Evolutionary conservation across 352 stramenopile species (phyloP), one percentile per base, ranked within the genome.

Genomic region (Pythium monospermum): DNA sequence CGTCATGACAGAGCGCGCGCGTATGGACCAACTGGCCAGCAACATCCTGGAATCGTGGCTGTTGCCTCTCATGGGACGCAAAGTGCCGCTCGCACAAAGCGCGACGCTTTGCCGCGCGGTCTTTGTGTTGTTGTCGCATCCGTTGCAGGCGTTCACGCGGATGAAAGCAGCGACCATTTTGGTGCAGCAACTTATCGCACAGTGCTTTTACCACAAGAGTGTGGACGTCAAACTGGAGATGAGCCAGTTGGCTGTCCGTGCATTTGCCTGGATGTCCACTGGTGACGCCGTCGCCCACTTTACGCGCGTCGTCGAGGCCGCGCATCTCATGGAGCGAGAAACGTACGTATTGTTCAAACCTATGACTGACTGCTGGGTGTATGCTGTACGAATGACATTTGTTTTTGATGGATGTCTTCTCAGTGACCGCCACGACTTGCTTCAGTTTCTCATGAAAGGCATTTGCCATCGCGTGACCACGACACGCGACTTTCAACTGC

Each of bases 81-180:
- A 73, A 32, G 64, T 80, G 2, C 75, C 82, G 11, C 50, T 92
- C 11, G 58, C 60, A 2, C 80, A 91, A 33, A 60, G 58, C 19
- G 74, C 60, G 0, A 59, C 50, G 4, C 58, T 91, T 39, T 88
- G 75, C 26, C 76, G 78, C 0, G 76, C 70, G 11, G 54, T 79
- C 5, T 87, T 80, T 53, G 69, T 91, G 41, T n/a, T 91, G 23
- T 64, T 91, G 16, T 61, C 71, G 1, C 80, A 91, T 28, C 74
- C 78, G 21, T 40, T 94, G 26, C 80, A 79, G 31, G 57, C 56
- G 26, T 80, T 84, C 23, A 57, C 64, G n/a, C 80, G 78, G 0
- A 57, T 87, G 31, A 53, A 67, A 13, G 68, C 64, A 38, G 69
- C 73, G 22, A 23, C 53, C 13, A 36, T 66, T 19, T 64, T 91